Conservation (phyloP, 2,329 filamentous ascomycete genomes). For the Aspergillus versicolor region DNA sequence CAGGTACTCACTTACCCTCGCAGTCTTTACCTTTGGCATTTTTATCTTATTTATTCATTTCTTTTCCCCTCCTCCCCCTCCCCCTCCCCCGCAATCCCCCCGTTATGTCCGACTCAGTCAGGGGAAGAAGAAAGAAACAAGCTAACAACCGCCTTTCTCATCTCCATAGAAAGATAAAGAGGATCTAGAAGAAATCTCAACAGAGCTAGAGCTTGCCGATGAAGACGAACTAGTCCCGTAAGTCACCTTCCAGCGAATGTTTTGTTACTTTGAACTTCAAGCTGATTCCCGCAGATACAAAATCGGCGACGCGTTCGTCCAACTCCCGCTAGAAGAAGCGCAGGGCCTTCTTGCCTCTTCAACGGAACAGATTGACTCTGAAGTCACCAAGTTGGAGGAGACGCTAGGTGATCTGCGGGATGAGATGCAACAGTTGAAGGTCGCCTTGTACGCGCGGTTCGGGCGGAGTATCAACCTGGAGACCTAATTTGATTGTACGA, state of each 20-base stretch:
- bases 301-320: conserved; percentile 93
- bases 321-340: conserved; percentile 77
- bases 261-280: background rate
- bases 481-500: conserved; percentile 60
- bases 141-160: background rate
- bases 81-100: background rate
- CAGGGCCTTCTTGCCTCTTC: conserved; percentile 78
- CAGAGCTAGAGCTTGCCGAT: conserved; percentile 88
- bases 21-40: no score
- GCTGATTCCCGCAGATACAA: conserved; percentile 69
- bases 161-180: conserved; percentile 87
- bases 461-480: conserved; percentile 97
- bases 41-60: background rate
- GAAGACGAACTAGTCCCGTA: conserved; percentile 93
- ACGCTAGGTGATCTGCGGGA: conserved; percentile 72
- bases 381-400: conserved; percentile 74
- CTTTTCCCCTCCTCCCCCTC: background rate
- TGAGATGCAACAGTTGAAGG: conserved; percentile 87
- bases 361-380: conserved; percentile 70
- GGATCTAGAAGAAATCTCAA: conserved; percentile 88
- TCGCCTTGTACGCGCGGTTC: conserved; percentile 89
- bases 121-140: background rate
- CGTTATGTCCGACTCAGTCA: background rate
- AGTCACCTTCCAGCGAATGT: conserved; percentile 31
- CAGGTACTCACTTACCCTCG: conserved; percentile 46